Evolutionary conservation across 148 eudicot species (phyloP).

Genomic region (Spergularia marina): DNA sequence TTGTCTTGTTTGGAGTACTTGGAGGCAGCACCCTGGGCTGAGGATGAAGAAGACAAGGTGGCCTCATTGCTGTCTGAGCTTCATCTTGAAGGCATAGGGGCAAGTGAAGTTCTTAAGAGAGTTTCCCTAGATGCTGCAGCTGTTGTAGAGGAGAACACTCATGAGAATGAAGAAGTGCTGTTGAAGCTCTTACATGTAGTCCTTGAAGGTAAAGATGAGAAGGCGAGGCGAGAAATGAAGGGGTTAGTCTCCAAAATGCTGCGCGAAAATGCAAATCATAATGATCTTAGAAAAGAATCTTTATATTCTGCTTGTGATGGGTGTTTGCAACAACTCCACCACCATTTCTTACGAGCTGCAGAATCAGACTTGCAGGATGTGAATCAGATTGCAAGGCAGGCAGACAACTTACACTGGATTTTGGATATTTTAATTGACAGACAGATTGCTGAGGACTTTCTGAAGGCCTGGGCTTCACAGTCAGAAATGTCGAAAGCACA

Average conservation of each 20-base stretch:
- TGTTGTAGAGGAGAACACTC: conserved; percentile 31
- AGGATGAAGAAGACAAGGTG: conserved; percentile 89
- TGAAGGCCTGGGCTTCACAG: conserved; percentile 71
- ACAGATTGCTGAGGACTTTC: conserved; percentile 75
- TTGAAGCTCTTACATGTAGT: conserved; percentile 80
- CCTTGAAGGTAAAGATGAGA: conserved; percentile 92
- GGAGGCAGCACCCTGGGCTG: conserved; percentile 99
- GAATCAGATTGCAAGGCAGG: conserved; percentile 73
- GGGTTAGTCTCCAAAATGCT: conserved; percentile 79
- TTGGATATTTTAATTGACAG: conserved; percentile 82
- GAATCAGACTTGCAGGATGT: conserved; percentile 50
- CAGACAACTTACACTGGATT: conserved; percentile 88
- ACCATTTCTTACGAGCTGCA: conserved; percentile 52
- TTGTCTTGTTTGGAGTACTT: conserved; percentile 90
- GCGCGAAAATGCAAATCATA: conserved; percentile 66
- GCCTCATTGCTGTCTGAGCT: conserved; percentile 78
- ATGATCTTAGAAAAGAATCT: conserved; percentile 75
- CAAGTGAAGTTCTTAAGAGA: conserved; percentile 79
- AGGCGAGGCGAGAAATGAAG: conserved; percentile 95
- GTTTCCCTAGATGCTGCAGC: conserved; percentile 57
- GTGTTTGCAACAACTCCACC: conserved; percentile 58
- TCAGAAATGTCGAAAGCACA: conserved; percentile 69
- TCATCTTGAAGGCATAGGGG: conserved; percentile 70
- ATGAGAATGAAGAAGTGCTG: conserved; percentile 69
- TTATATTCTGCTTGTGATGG: conserved; percentile 74